Percentiles rank a stretch among this genome's conserved stretches.
Evolutionary conservation across 2,329 filamentous ascomycete genomes (phyloP).

Genomic region (Clonostachys rhizophaga): DNA sequence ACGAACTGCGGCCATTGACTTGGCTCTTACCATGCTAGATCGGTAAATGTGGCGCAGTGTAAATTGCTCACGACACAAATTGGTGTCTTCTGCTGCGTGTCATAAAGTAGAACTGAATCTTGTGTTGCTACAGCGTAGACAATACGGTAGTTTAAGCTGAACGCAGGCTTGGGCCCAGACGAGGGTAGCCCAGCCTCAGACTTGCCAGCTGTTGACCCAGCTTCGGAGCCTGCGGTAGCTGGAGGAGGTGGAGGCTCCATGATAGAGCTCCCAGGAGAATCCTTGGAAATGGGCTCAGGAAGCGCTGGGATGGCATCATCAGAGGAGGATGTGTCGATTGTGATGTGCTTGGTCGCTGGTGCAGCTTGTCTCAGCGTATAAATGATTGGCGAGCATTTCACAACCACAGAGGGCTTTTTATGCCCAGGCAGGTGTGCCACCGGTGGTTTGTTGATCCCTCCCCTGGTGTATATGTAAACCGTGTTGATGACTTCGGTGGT

Average conservation of each 20-base stretch:
- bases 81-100: slow-evolving; percentile 93
- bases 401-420: slow-evolving; percentile 95
- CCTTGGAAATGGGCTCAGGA: slow-evolving; percentile 61
- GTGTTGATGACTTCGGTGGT: slow-evolving; percentile 91
- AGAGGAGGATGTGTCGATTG: slow-evolving; percentile 84
- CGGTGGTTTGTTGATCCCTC: slow-evolving; percentile 93
- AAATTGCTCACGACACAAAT: slow-evolving; percentile 94
- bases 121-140: slow-evolving; percentile 96
- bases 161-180: slow-evolving; percentile 64
- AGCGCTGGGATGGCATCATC: slow-evolving; percentile 81
- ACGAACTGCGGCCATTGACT: background rate
- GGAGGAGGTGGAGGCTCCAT: slow-evolving; percentile 81
- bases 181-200: slow-evolving; percentile 40
- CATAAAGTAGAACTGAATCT: slow-evolving; percentile 90
- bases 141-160: slow-evolving; percentile 86
- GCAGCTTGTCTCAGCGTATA: slow-evolving; percentile 72
- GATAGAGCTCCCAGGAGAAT: slow-evolving; percentile 50
- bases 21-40: slow-evolving; percentile 79
- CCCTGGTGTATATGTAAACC: slow-evolving; percentile 95
- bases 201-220: slow-evolving; percentile 18
- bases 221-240: slow-evolving; percentile 10
- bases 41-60: slow-evolving; percentile 96
- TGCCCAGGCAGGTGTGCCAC: slow-evolving; percentile 93
- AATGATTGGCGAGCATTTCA: slow-evolving; percentile 86
- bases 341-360: slow-evolving; percentile 79